These are phyloP conservation scores for Erysimum cheiranthoides DNA, from an alignment of 345 rosid genomes.

Conservation along the genomic window DNA sequence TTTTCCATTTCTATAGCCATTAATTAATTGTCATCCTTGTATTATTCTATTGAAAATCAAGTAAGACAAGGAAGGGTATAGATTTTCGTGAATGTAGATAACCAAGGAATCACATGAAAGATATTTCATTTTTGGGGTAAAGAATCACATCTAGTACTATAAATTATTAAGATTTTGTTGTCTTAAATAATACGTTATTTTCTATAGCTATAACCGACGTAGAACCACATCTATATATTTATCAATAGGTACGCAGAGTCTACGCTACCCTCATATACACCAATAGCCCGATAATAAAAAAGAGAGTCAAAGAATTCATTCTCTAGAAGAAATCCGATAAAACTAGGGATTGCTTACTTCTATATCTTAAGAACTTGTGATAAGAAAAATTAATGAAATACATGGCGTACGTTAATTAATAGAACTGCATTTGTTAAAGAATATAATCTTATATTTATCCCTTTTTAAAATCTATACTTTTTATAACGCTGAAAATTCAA, in stretches of 20 bases:
- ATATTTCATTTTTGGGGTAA: constrained; percentile 26
- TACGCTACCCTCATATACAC: constrained; percentile 37
- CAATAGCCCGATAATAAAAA: constrained; percentile 14
- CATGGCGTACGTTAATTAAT: background rate
- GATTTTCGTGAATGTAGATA: constrained; percentile 44
- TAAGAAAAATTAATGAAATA: constrained; percentile 13
- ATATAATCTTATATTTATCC: background rate
- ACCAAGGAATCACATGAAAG: constrained; percentile 47
- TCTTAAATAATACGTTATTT: constrained; percentile 13
- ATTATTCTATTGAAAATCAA: constrained; percentile 28
- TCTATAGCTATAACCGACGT: constrained; percentile 18
- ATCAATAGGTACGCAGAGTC: constrained; percentile 27
- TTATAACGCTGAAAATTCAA: too few relatives aligned
- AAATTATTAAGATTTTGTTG: constrained; percentile 28
- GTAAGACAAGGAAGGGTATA: constrained; percentile 38
- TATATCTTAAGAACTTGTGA: constrained; percentile 14
- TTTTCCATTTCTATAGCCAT: constrained; percentile 5
- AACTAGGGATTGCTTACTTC: constrained; percentile 40
- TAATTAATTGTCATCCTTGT: background rate
- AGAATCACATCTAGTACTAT: constrained; percentile 25
- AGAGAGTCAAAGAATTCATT: constrained; percentile 8
- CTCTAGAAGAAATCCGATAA: constrained; percentile 17
- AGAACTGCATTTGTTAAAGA: constrained; percentile 9
- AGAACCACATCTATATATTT: constrained; percentile 6
- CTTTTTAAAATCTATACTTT: too few relatives aligned